These are phyloP conservation scores for Parsonsia alboflavescens DNA, from an alignment of 257 asterid species.

Conservation along the genomic window DNA sequence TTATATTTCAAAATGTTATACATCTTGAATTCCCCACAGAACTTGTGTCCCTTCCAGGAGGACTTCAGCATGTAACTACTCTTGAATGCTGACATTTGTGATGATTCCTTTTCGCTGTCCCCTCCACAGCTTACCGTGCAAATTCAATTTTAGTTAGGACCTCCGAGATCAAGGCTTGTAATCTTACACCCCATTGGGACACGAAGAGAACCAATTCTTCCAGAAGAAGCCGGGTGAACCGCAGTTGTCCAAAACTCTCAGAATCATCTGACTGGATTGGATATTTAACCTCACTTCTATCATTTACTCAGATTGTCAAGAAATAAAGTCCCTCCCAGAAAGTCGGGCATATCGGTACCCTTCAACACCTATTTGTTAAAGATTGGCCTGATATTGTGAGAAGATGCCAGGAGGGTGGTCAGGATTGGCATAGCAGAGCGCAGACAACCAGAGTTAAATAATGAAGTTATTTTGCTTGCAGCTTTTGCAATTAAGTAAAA, in stretches of 20 bases:
- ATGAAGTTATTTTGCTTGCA: too few relatives aligned
- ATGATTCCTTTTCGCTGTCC: neutral
- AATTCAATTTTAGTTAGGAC: too few relatives aligned
- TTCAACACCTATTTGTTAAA: constrained; percentile 12
- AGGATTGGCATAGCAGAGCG: neutral
- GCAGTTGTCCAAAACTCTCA: constrained; percentile 11
- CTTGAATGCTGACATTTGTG: too few relatives aligned
- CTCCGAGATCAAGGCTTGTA: too few relatives aligned
- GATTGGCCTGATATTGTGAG: constrained; percentile 12
- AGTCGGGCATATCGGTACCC: neutral
- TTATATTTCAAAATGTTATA: constrained; percentile 11
- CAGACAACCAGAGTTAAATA: too few relatives aligned
- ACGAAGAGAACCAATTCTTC: too few relatives aligned
- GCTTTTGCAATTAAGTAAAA: too few relatives aligned
- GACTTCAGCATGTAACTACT: constrained; percentile 8
- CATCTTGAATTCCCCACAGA: constrained; percentile 14
- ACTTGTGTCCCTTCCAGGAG: neutral
- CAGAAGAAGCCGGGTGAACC: neutral
- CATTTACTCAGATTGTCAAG: constrained; percentile 13
- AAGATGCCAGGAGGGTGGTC: neutral
- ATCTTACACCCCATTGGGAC: too few relatives aligned
- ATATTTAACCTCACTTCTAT: constrained; percentile 4
- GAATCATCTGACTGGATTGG: constrained; percentile 16
- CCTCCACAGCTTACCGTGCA: too few relatives aligned
- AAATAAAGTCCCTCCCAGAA: constrained; percentile 9